Base-by-base conservation (phyloP, 768 basidiomycete species). In the Chalciporus piperatus region DNA sequence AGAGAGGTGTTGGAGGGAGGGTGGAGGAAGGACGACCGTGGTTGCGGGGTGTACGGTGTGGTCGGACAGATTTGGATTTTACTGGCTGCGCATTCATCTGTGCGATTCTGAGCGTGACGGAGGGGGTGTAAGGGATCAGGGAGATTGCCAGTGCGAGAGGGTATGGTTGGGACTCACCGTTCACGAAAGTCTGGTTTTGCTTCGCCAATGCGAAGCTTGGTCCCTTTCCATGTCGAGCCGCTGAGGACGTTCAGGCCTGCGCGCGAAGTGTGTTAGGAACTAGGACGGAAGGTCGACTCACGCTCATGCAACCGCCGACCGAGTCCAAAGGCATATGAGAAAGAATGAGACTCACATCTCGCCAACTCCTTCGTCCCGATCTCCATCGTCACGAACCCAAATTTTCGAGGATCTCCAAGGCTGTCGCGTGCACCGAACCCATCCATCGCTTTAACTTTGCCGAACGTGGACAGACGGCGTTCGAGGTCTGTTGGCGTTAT, bases 181-280 rank as follows among this genome's bases (percentile, higher is more conserved):
- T 85, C 82, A 3, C 66, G 67, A 59, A 76, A 92, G 64, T 91
- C 84, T 1, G 84, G 85, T 55, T 82, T 87, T n/a, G 91, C 90
- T 58, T 92, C 89, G 9, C 89, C 89, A 32, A 93, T 79, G 16
- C 89, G 79, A 28, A 93, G 70, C 58, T 87, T 92, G 19, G 89
- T 72, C n/a, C 92, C 92, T 70, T 91, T 92, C 88, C 89, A 94
- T 1, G 81, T 88, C 6, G 87, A 82, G 30, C 92, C 91, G 54
- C 85, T 91, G 23, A 93, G 76, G 3, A 82, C 66, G 62, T 82
- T 91, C 66, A 89, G 73, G 67, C 89, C 89, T 91, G 40, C 43
- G 2, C 16, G 23, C 23, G 4, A 22, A 22, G 49, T 48, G 40
- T 42, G 19, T 35, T 23, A 47, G 46, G 33, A n/a, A n/a, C 32